Percentiles rank a stretch among this genome's conserved stretches.
phyloP scores from a whole-genome alignment of 2,329 filamentous ascomycete species.

The Microthyrium microscopicum region DNA sequence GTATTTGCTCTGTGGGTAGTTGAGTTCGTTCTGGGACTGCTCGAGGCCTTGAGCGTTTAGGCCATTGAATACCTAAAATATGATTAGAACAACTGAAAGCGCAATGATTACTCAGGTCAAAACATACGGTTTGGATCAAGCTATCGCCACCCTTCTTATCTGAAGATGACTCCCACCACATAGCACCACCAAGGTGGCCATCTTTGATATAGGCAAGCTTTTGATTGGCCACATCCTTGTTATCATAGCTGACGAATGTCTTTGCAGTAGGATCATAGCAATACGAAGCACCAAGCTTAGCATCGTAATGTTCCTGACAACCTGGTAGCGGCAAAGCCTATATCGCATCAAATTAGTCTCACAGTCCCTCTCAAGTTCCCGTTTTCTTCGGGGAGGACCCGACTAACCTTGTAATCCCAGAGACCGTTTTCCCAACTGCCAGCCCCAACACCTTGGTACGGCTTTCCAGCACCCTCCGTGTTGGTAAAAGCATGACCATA shows the following conservation, averaged over 20 bases:
- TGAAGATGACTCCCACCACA: slow-evolving; percentile 90
- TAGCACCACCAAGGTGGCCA: slow-evolving; percentile 61
- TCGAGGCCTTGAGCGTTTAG: slow-evolving; percentile 25
- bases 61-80: slow-evolving; percentile 24
- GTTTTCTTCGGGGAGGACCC: neutral
- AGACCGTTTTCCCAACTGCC: slow-evolving; percentile 76
- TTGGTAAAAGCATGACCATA: slow-evolving; percentile 75
- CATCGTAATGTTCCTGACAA: slow-evolving; percentile 47
- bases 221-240: slow-evolving; percentile 42
- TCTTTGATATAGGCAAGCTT: slow-evolving; percentile 60
- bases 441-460: slow-evolving; percentile 55
- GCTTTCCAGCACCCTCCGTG: slow-evolving; percentile 56
- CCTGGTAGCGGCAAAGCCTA: slow-evolving; percentile 51
- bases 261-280: slow-evolving; percentile 49
- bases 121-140: slow-evolving; percentile 34
- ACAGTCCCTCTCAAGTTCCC: neutral
- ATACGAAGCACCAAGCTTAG: slow-evolving; percentile 52
- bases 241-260: slow-evolving; percentile 64
- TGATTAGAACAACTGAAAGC: neutral
- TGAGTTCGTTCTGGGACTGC: slow-evolving; percentile 28
- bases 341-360: neutral
- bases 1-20: slow-evolving; percentile 36
- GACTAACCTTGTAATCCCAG: slow-evolving; percentile 61
- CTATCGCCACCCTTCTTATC: slow-evolving; percentile 51
- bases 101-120: neutral